These are phyloP conservation scores for Macadamia tetraphylla DNA, from an alignment of 164 flowering plant genomes.

Conservation along the genomic window DNA sequence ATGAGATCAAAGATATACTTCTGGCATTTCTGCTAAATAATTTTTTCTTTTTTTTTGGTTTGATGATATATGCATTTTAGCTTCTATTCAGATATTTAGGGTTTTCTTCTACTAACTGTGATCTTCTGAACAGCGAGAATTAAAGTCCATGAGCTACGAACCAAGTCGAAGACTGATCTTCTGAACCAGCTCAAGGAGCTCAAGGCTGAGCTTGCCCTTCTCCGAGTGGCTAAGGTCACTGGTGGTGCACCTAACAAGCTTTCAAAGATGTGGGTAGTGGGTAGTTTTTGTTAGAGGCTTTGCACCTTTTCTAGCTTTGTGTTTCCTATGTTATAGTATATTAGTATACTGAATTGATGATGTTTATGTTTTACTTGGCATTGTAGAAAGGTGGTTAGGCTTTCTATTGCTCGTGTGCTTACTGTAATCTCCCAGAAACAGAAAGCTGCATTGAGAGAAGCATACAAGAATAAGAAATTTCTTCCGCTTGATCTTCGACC, in stretches of 20 bases:
- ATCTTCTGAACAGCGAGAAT: slow-evolving; percentile 44
- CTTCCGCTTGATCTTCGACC: slow-evolving; percentile 81
- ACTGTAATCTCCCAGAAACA: slow-evolving; percentile 82
- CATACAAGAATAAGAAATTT: slow-evolving; percentile 64
- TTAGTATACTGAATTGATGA: background rate
- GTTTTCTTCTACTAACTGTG: background rate
- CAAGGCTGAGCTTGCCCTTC: slow-evolving; percentile 67
- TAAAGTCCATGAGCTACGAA: slow-evolving; percentile 68
- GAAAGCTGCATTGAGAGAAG: slow-evolving; percentile 70
- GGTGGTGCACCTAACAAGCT: slow-evolving; percentile 82
- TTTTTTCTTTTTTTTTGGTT: too few species aligned
- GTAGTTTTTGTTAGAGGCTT: background rate
- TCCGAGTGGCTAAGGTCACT: slow-evolving; percentile 77
- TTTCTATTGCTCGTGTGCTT: slow-evolving; percentile 65
- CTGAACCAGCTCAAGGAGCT: slow-evolving; percentile 58
- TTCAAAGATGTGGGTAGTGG: slow-evolving; percentile 51
- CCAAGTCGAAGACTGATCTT: slow-evolving; percentile 49
- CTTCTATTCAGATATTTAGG: background rate
- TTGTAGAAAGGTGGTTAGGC: slow-evolving; percentile 80
- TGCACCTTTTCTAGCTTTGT: background rate
- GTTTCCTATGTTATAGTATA: background rate
- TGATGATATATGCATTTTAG: background rate
- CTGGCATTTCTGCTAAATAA: too few species aligned
- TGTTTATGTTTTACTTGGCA: background rate
- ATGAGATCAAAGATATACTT: too few species aligned